Conservation (phyloP, 257 asterid genomes). For the Rubia yunnanensis region DNA sequence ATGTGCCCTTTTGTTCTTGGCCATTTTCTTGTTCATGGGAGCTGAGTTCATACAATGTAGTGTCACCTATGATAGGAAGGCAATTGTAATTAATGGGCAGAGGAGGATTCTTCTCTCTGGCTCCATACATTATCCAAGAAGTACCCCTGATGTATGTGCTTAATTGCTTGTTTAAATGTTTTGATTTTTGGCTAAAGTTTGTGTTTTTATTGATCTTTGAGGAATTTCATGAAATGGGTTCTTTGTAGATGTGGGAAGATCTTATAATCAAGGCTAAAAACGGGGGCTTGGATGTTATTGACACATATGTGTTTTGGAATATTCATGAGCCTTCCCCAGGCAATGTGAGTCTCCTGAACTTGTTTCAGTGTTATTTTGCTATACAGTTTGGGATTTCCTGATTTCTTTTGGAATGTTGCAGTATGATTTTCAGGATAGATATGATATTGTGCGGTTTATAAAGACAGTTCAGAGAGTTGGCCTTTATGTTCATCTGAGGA, state of each 20-base stretch:
- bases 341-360: slow-evolving; percentile 36
- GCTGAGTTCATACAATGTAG: slow-evolving; percentile 24
- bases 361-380: neutral
- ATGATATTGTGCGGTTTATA: slow-evolving; percentile 55
- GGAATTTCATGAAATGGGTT: slow-evolving; percentile 3
- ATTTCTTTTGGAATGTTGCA: slow-evolving; percentile 13
- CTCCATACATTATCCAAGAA: slow-evolving; percentile 68
- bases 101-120: slow-evolving; percentile 64
- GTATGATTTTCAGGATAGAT: slow-evolving; percentile 61
- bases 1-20: slow-evolving; percentile 16
- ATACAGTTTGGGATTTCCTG: neutral
- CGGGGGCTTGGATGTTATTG: slow-evolving; percentile 65
- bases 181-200: neutral
- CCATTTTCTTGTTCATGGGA: slow-evolving; percentile 29
- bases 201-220: neutral
- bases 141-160: slow-evolving; percentile 56
- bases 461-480: slow-evolving; percentile 52
- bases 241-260: slow-evolving; percentile 69
- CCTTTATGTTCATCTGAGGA: slow-evolving; percentile 44
- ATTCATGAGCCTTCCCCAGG: slow-evolving; percentile 64
- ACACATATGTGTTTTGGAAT: slow-evolving; percentile 66
- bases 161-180: neutral
- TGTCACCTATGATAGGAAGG: slow-evolving; percentile 50
- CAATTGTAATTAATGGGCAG: slow-evolving; percentile 45
- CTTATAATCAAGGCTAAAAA: slow-evolving; percentile 50